phyloP scores from a whole-genome alignment of 2,329 filamentous ascomycete genomes.

The Parafenestella ontariensis region DNA sequence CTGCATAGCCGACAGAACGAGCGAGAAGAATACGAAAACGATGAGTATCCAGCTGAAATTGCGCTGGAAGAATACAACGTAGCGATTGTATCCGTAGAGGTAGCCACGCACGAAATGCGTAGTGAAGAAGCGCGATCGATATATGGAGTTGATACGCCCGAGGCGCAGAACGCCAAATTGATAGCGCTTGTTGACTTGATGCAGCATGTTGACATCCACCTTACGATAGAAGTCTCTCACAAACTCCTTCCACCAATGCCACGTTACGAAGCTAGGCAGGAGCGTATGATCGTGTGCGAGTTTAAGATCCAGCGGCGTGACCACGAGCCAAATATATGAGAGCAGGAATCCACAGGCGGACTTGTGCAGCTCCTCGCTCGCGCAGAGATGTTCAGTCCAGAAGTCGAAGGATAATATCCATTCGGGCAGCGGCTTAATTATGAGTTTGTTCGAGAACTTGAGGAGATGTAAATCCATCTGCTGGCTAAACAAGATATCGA shows the following conservation, averaged over 20 bases:
- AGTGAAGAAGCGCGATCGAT: slow-evolving; percentile 39
- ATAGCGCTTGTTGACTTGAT: slow-evolving; percentile 48
- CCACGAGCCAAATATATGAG: slow-evolving; percentile 46
- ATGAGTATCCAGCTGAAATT: slow-evolving; percentile 48
- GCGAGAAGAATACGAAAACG: slow-evolving; percentile 47
- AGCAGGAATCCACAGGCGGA: slow-evolving; percentile 42
- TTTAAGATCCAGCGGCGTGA: slow-evolving; percentile 42
- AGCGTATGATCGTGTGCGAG: slow-evolving; percentile 40
- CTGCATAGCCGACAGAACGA: slow-evolving; percentile 49
- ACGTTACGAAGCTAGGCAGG: slow-evolving; percentile 39
- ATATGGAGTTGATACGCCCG: slow-evolving; percentile 46
- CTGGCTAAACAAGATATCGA: slow-evolving; percentile 39
- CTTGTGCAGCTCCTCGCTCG: slow-evolving; percentile 22
- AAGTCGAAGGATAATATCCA: slow-evolving; percentile 40
- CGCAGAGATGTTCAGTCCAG: slow-evolving; percentile 40
- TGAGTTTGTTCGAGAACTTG: slow-evolving; percentile 38
- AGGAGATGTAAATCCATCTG: slow-evolving; percentile 49
- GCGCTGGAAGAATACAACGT: slow-evolving; percentile 49
- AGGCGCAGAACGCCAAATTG: slow-evolving; percentile 46
- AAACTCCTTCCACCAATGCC: slow-evolving; percentile 46
- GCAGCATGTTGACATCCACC: slow-evolving; percentile 41
- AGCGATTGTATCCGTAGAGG: slow-evolving; percentile 50
- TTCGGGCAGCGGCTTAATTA: slow-evolving; percentile 45
- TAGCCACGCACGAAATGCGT: slow-evolving; percentile 50
- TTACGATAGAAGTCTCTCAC: slow-evolving; percentile 31